A percentile compares a stretch with the other conserved stretches of the same genome.
These are phyloP conservation scores for Penicillium sp. DNA, from an alignment of 2,329 filamentous ascomycete genomes.

Conservation along the genomic window DNA sequence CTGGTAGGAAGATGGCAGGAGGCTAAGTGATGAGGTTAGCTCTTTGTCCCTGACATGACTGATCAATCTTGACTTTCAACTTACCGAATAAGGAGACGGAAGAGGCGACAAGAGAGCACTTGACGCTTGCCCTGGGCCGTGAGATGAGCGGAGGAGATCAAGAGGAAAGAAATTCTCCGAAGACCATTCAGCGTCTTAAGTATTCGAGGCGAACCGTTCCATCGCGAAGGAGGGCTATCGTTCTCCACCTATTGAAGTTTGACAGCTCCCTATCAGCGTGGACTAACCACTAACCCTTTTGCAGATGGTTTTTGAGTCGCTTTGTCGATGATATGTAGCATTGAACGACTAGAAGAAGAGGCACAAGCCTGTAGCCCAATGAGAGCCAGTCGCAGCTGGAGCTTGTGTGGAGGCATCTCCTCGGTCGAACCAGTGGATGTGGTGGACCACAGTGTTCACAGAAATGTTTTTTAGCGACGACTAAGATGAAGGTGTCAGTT, in stretches of 20 bases:
- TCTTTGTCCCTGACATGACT: background rate
- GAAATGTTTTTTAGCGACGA: too few species aligned
- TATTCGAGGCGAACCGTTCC: background rate
- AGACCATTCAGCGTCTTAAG: background rate
- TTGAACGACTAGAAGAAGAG: background rate
- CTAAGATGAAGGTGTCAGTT: too few species aligned
- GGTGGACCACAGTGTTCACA: too few species aligned
- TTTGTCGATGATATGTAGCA: conserved; percentile 6
- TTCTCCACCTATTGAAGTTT: background rate
- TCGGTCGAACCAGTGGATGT: too few species aligned
- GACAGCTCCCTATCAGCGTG: background rate
- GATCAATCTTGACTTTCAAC: too few species aligned
- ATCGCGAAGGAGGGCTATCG: conserved; percentile 5
- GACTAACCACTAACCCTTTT: background rate
- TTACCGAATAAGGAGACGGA: background rate
- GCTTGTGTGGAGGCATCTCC: conserved; percentile 5
- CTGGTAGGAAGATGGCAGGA: background rate
- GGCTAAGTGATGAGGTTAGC: background rate
- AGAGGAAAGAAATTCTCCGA: background rate
- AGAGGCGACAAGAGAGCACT: background rate
- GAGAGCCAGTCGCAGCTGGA: background rate
- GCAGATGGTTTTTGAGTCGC: background rate
- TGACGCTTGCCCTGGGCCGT: background rate
- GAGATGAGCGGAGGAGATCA: background rate
- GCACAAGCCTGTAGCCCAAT: background rate